Evolutionary conservation across 2,329 filamentous ascomycete species (phyloP), one percentile per base, ranked within the genome.

Genomic region (Beauveria caledonica): DNA sequence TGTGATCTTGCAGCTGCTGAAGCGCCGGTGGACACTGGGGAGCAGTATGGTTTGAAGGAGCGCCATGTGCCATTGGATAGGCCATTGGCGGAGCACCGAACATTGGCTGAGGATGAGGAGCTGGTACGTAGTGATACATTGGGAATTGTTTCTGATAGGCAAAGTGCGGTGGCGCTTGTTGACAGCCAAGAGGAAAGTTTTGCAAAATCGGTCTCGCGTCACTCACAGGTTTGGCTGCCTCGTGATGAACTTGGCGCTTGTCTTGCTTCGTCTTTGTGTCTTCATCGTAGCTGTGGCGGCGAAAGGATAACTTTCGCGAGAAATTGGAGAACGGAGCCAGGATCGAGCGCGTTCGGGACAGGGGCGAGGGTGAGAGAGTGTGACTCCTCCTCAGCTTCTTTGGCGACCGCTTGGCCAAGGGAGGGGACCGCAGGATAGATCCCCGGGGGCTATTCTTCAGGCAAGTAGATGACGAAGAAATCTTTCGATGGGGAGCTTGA

Each of bases 301-400:
- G 49, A 5, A 13, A 9, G 5, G 25, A 33, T 15, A 60, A 9
- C n/a, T 53, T 60, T 6, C 58, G 49, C 15, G 58, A 60, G 19
- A 60, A 17, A 13, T 27, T 45, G 11, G 49, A 45, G 2, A 53
- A 54, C 17, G 49, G 58, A 23, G 58, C 40, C 15, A 60, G 19
- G 1, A 60, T 51, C 2, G 58, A 46, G 21, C 50, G 49, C 5
- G 40, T 25, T 0, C 39, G 49, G 15, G 48, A 36, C 15, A 46
- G 57, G 17, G 53, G 58, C 29, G 50, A 46, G 3, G 58, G 58
- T 19, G 58, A 60, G 13, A 53, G 49, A 45, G 58, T 53, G 7
- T 29, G 58, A 23, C 58, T 53, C 21, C 58, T 48, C 27, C 29
- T 46, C 17, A 48, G 58, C 42, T 60, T 60, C 25, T 44, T 46